Percentiles rank a stretch among this genome's conserved stretches.
These are phyloP conservation scores for Phytophthora pistaciae DNA, from an alignment of 352 stramenopile genomes.

Conservation along the genomic window DNA sequence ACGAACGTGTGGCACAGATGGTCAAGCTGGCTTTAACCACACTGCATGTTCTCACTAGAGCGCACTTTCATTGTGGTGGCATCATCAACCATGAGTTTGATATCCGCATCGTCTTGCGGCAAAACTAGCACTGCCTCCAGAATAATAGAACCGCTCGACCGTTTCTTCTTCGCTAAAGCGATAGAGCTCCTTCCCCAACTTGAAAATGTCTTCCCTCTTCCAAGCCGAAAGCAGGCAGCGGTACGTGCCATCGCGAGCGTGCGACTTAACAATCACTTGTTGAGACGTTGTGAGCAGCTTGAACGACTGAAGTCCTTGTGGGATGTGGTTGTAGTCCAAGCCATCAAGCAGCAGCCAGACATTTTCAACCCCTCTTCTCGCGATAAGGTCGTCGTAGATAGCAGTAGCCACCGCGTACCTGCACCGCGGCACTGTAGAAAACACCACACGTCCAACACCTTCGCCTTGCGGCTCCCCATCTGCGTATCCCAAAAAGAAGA, in stretches of 20 bases:
- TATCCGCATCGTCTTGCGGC: too few relatives aligned
- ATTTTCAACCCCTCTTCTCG: background rate
- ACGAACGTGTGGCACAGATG: too few relatives aligned
- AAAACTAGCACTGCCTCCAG: conserved; percentile 13
- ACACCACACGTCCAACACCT: too few relatives aligned
- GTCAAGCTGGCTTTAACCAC: too few relatives aligned
- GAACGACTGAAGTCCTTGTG: conserved; percentile 15
- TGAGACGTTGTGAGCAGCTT: conserved; percentile 35
- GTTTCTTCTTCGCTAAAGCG: conserved; percentile 6
- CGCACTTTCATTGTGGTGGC: too few relatives aligned
- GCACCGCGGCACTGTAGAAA: too few relatives aligned
- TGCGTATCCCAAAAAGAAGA: too few relatives aligned
- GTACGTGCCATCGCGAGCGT: conserved; percentile 15
- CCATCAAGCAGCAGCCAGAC: conserved; percentile 18
- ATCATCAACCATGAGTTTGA: too few relatives aligned
- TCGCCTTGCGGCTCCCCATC: too few relatives aligned
- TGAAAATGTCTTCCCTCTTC: conserved; percentile 10
- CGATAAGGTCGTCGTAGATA: too few relatives aligned
- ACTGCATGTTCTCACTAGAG: too few relatives aligned
- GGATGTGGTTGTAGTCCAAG: conserved; percentile 12
- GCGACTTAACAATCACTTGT: conserved; percentile 21
- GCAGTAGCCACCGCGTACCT: too few relatives aligned
- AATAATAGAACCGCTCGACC: conserved; percentile 22
- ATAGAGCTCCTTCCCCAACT: background rate
- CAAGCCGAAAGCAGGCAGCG: conserved; percentile 24